Conservation (phyloP, 352 stramenopile species). For the Pythium periplocum region DNA sequence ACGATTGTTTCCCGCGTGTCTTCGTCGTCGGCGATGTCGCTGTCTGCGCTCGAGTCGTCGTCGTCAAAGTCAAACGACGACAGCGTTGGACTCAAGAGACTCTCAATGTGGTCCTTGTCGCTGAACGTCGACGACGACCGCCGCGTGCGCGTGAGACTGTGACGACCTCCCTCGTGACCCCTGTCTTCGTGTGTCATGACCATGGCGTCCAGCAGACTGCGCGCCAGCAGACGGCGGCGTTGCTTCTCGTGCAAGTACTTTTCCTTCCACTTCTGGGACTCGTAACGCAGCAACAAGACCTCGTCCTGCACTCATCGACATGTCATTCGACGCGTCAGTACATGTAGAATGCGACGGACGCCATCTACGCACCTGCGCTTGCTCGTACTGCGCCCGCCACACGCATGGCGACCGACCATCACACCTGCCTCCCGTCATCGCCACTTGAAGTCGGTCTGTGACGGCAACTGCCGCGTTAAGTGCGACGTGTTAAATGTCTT, state of each 20-base stretch:
- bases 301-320: conserved; percentile 33
- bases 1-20: too few relatives aligned
- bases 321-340: conserved; percentile 1
- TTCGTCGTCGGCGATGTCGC: conserved; percentile 16
- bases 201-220: conserved; percentile 63
- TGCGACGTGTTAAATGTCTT: neutral
- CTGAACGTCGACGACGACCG: conserved; percentile 44
- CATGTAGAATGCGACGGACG: neutral
- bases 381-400: conserved; percentile 14
- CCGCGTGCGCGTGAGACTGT: conserved; percentile 6
- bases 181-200: conserved; percentile 4
- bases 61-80: conserved; percentile 87
- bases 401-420: conserved; percentile 12
- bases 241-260: conserved; percentile 75
- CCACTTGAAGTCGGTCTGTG: conserved; percentile 3
- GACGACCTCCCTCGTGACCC: neutral
- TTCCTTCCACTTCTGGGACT: conserved; percentile 72
- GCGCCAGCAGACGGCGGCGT: conserved; percentile 56
- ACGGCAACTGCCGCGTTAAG: neutral
- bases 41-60: conserved; percentile 43
- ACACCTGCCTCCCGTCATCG: conserved; percentile 4
- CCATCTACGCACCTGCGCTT: conserved; percentile 15
- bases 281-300: conserved; percentile 55
- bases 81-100: conserved; percentile 73
- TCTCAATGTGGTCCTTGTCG: conserved; percentile 46